phyloP scores from a whole-genome alignment of 2,329 filamentous ascomycete species.

The Alternaria viburni region DNA sequence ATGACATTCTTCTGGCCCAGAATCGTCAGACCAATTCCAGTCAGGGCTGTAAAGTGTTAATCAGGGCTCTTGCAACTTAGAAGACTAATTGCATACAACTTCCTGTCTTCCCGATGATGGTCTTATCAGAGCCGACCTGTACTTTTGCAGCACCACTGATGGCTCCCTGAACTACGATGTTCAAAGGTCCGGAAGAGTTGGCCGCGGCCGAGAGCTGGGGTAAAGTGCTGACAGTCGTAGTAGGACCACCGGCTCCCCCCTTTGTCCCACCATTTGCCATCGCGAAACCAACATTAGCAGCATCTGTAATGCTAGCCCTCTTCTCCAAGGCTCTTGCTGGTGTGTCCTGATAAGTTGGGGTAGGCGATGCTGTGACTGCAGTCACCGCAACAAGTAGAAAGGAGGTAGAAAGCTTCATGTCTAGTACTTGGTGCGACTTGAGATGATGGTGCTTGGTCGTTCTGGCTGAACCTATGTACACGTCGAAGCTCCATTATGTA shows the following conservation, averaged over 20 bases:
- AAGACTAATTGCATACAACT: constrained; percentile 41
- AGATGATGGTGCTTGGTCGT: background rate
- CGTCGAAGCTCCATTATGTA: constrained; percentile 5
- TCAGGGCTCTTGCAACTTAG: constrained; percentile 11
- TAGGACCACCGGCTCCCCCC: constrained; percentile 60
- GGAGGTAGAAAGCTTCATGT: constrained; percentile 19
- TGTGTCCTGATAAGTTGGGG: constrained; percentile 12
- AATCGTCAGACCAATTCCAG: constrained; percentile 60
- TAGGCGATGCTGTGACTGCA: constrained; percentile 19
- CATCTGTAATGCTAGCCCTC: constrained; percentile 22
- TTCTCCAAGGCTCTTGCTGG: constrained; percentile 15
- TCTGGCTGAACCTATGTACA: background rate
- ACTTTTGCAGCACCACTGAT: constrained; percentile 35
- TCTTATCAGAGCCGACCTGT: constrained; percentile 27
- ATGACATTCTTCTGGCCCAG: constrained; percentile 64
- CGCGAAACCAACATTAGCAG: constrained; percentile 49
- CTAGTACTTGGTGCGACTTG: background rate
- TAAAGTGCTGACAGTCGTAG: constrained; percentile 61
- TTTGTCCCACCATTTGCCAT: constrained; percentile 58
- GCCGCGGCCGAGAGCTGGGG: constrained; percentile 59
- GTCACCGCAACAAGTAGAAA: constrained; percentile 15
- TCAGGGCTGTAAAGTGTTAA: constrained; percentile 46
- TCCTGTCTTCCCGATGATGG: constrained; percentile 48
- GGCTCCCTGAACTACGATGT: constrained; percentile 34
- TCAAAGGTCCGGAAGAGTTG: constrained; percentile 21